phyloP scores from a whole-genome alignment of 371 early-diverging fungal genomes.

The Lichtheimia corymbifera region DNA sequence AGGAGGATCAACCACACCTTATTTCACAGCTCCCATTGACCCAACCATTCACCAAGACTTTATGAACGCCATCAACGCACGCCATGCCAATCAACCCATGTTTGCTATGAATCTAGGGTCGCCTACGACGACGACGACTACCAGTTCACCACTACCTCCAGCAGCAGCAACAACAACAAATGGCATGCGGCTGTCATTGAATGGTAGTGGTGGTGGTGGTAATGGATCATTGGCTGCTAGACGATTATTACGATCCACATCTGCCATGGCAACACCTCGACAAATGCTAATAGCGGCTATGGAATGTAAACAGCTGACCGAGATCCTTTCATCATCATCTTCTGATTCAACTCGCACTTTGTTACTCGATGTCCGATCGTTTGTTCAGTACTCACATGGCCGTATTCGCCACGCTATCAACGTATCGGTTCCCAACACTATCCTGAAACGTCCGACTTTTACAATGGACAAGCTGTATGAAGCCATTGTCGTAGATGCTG shows the following conservation, averaged over 20 bases:
- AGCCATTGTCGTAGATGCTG: constrained; percentile 49
- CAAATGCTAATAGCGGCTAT: constrained; percentile 5
- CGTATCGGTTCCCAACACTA: constrained; percentile 60
- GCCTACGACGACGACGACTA: constrained; percentile 3
- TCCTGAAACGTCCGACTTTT: constrained; percentile 59
- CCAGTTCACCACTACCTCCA: neutral
- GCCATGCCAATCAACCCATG: constrained; percentile 41
- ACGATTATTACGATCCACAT: constrained; percentile 2
- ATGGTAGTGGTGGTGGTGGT: neutral
- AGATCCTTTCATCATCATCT: constrained; percentile 8
- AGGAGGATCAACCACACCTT: constrained; percentile 35
- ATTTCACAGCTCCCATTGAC: constrained; percentile 51
- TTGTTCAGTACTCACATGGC: constrained; percentile 48
- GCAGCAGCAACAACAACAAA: neutral
- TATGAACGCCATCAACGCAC: constrained; percentile 47
- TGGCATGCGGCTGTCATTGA: neutral
- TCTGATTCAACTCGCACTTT: constrained; percentile 53
- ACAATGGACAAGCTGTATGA: constrained; percentile 57
- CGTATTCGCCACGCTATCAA: constrained; percentile 51
- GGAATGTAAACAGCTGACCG: constrained; percentile 5
- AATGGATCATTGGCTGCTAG: constrained; percentile 9
- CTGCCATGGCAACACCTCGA: neutral
- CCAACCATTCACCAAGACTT: constrained; percentile 49
- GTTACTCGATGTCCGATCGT: constrained; percentile 61
- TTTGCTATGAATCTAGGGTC: constrained; percentile 18